Conservation (phyloP, 2,329 filamentous ascomycete genomes). For the Annulohypoxylon truncatum region DNA sequence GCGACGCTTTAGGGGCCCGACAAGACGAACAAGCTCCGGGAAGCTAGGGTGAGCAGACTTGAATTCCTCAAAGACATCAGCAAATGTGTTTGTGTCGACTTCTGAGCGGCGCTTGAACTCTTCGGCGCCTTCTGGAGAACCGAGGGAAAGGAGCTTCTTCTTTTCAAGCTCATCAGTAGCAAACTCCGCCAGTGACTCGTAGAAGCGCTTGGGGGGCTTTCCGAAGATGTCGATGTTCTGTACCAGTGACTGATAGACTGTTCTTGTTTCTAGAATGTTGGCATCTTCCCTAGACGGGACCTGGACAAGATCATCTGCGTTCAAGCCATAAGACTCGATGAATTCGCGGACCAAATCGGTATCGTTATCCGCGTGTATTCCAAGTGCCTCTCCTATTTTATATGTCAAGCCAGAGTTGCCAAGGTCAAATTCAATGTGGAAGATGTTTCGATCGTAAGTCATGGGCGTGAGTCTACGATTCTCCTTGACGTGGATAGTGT, state of each 20-base stretch:
- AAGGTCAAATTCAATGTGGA: constrained; percentile 99
- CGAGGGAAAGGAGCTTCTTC: constrained; percentile 80
- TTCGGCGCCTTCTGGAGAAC: constrained; percentile 79
- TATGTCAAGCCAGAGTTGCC: constrained; percentile 92
- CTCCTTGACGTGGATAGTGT: constrained; percentile 90
- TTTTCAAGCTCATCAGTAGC: constrained; percentile 85
- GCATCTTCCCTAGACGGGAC: constrained; percentile 86
- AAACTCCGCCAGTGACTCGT: constrained; percentile 89
- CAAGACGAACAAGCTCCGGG: constrained; percentile 88
- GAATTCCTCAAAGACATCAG: constrained; percentile 91
- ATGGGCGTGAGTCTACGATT: constrained; percentile 90
- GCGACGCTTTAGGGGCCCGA: constrained; percentile 91
- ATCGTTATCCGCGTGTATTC: constrained; percentile 96
- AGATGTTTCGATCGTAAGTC: constrained; percentile 97
- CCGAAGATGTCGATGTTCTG: constrained; percentile 98
- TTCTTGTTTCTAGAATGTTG: constrained; percentile 82
- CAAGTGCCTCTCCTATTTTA: constrained; percentile 96
- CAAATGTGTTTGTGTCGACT: constrained; percentile 90
- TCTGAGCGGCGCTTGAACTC: constrained; percentile 95
- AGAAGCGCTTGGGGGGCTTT: constrained; percentile 97
- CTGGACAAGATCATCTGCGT: constrained; percentile 87
- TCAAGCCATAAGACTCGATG: constrained; percentile 88
- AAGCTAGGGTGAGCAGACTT: constrained; percentile 87
- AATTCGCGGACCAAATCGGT: constrained; percentile 81
- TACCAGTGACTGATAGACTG: constrained; percentile 88